Evolutionary conservation across 768 basidiomycete genomes (phyloP).

Genomic region (Polyporus arcularius): DNA sequence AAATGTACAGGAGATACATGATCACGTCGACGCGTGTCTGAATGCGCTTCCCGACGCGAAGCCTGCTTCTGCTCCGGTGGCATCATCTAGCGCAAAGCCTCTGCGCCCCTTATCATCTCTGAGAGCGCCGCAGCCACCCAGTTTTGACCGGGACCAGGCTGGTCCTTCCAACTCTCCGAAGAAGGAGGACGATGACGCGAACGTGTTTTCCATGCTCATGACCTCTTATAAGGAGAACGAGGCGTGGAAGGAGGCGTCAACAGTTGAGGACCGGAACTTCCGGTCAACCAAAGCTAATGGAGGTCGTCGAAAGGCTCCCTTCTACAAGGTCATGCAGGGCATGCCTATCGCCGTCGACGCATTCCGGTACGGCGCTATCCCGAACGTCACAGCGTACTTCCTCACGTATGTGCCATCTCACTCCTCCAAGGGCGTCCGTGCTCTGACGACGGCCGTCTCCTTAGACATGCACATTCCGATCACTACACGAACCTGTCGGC

Average conservation of each 20-base stretch:
- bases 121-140: conserved; percentile 18
- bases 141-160: background rate
- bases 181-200: conserved; percentile 17
- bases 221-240: conserved; percentile 78
- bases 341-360: conserved; percentile 99
- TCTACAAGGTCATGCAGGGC: conserved; percentile 93
- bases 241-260: conserved; percentile 81
- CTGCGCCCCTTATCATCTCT: conserved; percentile 23
- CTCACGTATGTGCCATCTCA: conserved; percentile 59
- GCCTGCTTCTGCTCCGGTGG: conserved; percentile 3
- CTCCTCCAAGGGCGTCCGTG: background rate
- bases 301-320: conserved; percentile 77
- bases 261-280: conserved; percentile 49
- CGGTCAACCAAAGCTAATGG: conserved; percentile 48
- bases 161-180: conserved; percentile 12
- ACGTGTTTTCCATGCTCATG: conserved; percentile 85
- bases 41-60: conserved; percentile 32
- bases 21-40: conserved; percentile 61
- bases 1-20: conserved; percentile 44
- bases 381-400: conserved; percentile 88
- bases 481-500: conserved; percentile 92
- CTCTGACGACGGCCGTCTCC: background rate
- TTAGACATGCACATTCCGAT: conserved; percentile 94
- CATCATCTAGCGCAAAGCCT: conserved; percentile 1
- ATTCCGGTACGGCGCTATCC: conserved; percentile 91